Evolutionary conservation across 2,329 filamentous ascomycete species (phyloP).

Genomic region (Penicillium palitans): DNA sequence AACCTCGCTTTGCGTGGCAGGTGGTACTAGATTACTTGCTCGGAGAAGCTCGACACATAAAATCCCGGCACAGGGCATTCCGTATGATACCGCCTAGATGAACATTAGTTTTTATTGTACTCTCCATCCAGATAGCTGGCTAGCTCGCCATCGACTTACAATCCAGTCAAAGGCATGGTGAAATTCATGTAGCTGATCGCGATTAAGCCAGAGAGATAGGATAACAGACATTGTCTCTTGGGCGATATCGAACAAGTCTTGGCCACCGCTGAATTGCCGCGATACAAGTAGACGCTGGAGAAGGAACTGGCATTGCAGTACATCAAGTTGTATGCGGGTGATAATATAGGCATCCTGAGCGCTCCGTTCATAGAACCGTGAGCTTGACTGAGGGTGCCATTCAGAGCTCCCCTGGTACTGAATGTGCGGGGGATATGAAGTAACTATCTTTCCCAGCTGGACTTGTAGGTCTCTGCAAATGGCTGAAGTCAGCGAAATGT

Average conservation of each 20-base stretch:
- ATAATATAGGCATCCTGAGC: neutral
- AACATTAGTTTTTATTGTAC: neutral
- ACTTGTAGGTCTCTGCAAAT: neutral
- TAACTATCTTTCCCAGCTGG: neutral
- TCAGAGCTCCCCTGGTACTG: neutral
- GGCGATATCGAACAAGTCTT: constrained; percentile 2
- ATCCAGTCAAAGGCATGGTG: constrained; percentile 1
- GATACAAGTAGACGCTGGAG: neutral
- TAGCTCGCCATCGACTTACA: neutral
- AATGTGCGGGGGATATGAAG: neutral
- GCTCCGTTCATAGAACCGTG: too few relatives aligned
- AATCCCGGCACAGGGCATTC: neutral
- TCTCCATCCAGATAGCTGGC: neutral
- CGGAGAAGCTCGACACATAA: neutral
- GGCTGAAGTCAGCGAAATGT: neutral
- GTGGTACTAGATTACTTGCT: neutral
- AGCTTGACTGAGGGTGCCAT: neutral
- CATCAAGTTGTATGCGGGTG: constrained; percentile 1
- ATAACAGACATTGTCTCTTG: constrained; percentile 1
- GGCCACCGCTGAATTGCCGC: neutral
- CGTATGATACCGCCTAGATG: neutral
- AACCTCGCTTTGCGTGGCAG: neutral
- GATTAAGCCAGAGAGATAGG: neutral
- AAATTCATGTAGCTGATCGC: neutral
- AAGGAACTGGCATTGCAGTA: constrained; percentile 2